A percentile compares a stretch with the other conserved stretches of the same genome.
These are phyloP conservation scores for Allomyces arbusculus DNA, from an alignment of 192 early-diverging fungal species.

Conservation along the genomic window DNA sequence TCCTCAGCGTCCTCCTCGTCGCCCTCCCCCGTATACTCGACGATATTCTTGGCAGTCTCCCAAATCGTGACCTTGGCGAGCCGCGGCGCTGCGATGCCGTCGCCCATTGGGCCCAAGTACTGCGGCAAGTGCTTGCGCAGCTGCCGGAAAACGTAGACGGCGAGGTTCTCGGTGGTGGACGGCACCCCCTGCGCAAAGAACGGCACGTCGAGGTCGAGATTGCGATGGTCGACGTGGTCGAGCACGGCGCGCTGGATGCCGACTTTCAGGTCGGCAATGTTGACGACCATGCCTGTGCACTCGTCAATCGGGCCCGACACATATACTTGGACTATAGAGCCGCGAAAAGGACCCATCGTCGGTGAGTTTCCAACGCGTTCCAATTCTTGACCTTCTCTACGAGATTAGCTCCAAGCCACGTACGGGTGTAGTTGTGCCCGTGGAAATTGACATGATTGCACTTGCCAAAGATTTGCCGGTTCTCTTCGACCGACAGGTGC, in stretches of 20 bases:
- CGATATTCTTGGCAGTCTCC: no score
- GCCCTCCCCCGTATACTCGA: no score
- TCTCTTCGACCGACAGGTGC: slow-evolving; percentile 48
- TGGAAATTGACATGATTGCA: slow-evolving; percentile 70
- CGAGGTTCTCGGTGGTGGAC: slow-evolving; percentile 79
- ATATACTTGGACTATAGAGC: slow-evolving; percentile 20
- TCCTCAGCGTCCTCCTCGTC: no score
- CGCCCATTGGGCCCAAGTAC: no score
- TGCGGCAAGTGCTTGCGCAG: slow-evolving; percentile 9
- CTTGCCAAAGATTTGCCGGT: slow-evolving; percentile 58
- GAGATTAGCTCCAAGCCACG: not conserved
- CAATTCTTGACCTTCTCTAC: no score
- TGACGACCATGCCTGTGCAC: slow-evolving; percentile 73
- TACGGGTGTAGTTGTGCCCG: slow-evolving; percentile 79
- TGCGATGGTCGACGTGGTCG: slow-evolving; percentile 67
- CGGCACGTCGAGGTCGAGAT: slow-evolving; percentile 64
- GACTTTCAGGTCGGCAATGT: slow-evolving; percentile 56
- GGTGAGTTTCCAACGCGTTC: no score
- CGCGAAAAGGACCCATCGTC: not conserved
- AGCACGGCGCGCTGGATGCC: slow-evolving; percentile 49
- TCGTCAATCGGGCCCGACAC: slow-evolving; percentile 33
- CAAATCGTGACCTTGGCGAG: no score
- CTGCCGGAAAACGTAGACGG: slow-evolving; percentile 60
- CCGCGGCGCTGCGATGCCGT: no score
- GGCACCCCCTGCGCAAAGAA: slow-evolving; percentile 35